Evolutionary conservation across 2,329 filamentous ascomycete species (phyloP), one percentile per base, ranked within the genome.

Genomic region (Penicillium sp.): DNA sequence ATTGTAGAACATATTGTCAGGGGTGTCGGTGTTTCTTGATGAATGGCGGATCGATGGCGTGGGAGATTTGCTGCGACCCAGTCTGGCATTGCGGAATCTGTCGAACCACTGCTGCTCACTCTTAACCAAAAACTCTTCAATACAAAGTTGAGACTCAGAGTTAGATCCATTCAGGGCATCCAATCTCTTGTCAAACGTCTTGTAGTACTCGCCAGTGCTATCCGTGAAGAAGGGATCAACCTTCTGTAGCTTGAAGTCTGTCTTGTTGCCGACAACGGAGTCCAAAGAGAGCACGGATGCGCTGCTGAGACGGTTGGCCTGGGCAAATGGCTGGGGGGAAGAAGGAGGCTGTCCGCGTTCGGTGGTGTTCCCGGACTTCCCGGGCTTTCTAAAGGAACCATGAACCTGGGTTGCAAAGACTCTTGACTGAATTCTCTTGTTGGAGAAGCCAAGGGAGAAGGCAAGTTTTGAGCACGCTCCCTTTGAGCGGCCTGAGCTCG

Each of bases 171-270:
- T 82, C 31, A 88, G 74, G 6, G 70, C 70, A 39, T 83, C 79
- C 6, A 88, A 77, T 67, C 78, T 82, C 68, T 81, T 78, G 57
- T 84, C 81, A 59, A 87, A 88, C 1, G 76, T 78, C 59, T 78
- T 78, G 62, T 83, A 85, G 68, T 86, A 89, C 61, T 86, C 78
- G 25, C 85, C 86, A 25, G 80, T 84, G 36, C 81, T 80, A 68
- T 89, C 86, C 12, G 82, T 87, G 73, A 89, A 89, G 76, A 85
- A 86, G 4, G 86, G 86, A 66, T 86, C 85, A 1, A 89, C 84
- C 60, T 87, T 85, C 67, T 89, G 86, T 23, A 87, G 78, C 61
- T 83, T 81, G 70, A 82, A 86, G 66, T 86, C 82, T 52, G 81
- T 82, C 69, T 86, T 85, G 57, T 83, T 82, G 15, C 85, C 83